phyloP scores from a whole-genome alignment of 2,329 filamentous ascomycete species.

The Monosporascus cannonballus region DNA sequence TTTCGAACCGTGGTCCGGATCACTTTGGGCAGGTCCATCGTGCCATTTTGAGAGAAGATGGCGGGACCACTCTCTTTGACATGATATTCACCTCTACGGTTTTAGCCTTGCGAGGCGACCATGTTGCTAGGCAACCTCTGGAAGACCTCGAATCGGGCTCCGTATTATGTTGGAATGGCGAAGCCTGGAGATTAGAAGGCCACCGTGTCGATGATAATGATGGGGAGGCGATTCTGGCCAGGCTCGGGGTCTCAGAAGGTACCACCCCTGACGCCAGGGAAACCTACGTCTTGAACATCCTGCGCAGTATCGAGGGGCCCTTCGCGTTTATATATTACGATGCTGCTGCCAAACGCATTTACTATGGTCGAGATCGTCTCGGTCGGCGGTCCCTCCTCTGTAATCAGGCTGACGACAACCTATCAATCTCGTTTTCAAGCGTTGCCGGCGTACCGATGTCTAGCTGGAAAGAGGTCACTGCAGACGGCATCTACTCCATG shows the following conservation, averaged over 20 bases:
- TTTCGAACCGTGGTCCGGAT: conserved; percentile 55
- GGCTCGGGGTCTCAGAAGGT: conserved; percentile 27
- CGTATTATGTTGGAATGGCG: conserved; percentile 92
- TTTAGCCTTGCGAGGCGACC: conserved; percentile 75
- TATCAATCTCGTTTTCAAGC: conserved; percentile 61
- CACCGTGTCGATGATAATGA: conserved; percentile 67
- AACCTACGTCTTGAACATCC: conserved; percentile 39
- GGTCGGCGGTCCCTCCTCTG: conserved; percentile 77
- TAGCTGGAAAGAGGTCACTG: conserved; percentile 74
- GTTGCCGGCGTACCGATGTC: conserved; percentile 48
- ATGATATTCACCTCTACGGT: conserved; percentile 76
- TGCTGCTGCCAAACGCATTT: conserved; percentile 53
- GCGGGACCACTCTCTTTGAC: conserved; percentile 28
- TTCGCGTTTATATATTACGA: conserved; percentile 89
- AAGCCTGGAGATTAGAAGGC: conserved; percentile 74
- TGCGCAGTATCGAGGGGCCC: conserved; percentile 67
- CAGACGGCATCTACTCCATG: conserved; percentile 72
- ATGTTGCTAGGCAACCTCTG: conserved; percentile 69
- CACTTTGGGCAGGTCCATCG: conserved; percentile 41
- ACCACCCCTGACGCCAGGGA: conserved; percentile 19
- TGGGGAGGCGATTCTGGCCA: conserved; percentile 59
- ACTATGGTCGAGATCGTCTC: conserved; percentile 80
- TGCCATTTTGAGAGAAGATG: conserved; percentile 12
- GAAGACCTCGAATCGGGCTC: conserved; percentile 49
- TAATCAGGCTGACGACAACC: conserved; percentile 34